phyloP scores from a whole-genome alignment of 176 grass and related monocot species.

The Dactylis glomerata region DNA sequence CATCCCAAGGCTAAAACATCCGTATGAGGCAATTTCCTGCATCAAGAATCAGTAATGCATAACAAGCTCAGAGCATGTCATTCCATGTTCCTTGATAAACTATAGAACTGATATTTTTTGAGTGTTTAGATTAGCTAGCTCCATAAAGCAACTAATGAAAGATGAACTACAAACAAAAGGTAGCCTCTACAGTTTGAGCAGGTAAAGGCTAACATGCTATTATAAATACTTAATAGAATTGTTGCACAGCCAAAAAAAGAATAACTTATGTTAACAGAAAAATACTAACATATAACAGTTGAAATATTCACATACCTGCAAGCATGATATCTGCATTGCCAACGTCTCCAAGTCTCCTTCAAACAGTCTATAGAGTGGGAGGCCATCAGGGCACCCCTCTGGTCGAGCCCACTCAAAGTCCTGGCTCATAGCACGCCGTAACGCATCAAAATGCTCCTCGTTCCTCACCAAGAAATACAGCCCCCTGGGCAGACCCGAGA shows the following conservation, averaged over 20 bases:
- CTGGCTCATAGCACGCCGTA: conserved; percentile 54
- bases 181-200: neutral
- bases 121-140: neutral
- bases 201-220: neutral
- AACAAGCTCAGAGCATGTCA: neutral
- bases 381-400: conserved; percentile 63
- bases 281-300: neutral
- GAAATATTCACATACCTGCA: conserved; percentile 51
- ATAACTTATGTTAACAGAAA: neutral
- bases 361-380: conserved; percentile 71
- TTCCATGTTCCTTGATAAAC: neutral
- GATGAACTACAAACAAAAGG: neutral
- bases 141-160: neutral
- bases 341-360: conserved; percentile 69
- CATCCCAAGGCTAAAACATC: conserved; percentile 97
- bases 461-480: conserved; percentile 92
- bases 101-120: neutral
- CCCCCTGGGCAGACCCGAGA: conserved; percentile 60
- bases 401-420: conserved; percentile 77
- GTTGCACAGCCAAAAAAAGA: neutral
- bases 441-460: conserved; percentile 63
- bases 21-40: conserved; percentile 94
- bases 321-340: conserved; percentile 80
- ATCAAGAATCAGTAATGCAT: conserved; percentile 21
- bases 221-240: neutral